Percentiles rank a stretch among this genome's conserved stretches.
Conservation (phyloP, 73 alveolate species). For the Effrenium voratum region DNA sequence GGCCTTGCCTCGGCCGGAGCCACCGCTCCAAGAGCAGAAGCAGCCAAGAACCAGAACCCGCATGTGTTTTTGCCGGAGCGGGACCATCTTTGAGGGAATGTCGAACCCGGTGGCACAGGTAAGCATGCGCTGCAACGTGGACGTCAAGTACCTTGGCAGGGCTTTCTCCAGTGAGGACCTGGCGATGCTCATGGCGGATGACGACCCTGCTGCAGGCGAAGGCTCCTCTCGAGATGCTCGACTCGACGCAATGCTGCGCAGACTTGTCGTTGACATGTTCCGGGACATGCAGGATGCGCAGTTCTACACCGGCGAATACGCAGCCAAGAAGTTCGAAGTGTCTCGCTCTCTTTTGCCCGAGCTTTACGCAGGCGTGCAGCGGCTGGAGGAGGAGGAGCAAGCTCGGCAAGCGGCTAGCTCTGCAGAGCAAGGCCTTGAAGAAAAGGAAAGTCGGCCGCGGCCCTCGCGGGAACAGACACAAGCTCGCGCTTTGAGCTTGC, state of each 20-base stretch:
- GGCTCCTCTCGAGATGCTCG: too few species aligned
- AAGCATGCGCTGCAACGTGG: background rate
- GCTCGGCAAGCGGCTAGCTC: too few species aligned
- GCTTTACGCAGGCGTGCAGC: background rate
- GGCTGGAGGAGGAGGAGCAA: background rate
- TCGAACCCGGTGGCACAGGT: constrained; percentile 3
- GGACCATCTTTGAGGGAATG: constrained; percentile 10
- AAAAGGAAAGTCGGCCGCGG: too few species aligned
- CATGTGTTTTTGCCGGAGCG: background rate
- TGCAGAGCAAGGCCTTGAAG: too few species aligned
- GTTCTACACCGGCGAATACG: constrained; percentile 33
- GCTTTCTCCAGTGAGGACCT: background rate
- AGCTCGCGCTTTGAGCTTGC: background rate
- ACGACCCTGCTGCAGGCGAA: too few species aligned
- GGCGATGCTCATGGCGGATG: background rate
- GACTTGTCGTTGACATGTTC: background rate
- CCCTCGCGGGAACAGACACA: background rate
- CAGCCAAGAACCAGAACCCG: background rate
- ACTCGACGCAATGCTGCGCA: too few species aligned
- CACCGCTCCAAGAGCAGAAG: background rate
- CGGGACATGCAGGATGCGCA: constrained; percentile 17
- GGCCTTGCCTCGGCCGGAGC: background rate
- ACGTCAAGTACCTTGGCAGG: background rate
- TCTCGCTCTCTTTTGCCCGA: background rate
- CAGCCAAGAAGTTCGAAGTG: background rate